phyloP scores from a whole-genome alignment of 2,329 filamentous ascomycete species.

The Ascocoryne sarcoides region DNA sequence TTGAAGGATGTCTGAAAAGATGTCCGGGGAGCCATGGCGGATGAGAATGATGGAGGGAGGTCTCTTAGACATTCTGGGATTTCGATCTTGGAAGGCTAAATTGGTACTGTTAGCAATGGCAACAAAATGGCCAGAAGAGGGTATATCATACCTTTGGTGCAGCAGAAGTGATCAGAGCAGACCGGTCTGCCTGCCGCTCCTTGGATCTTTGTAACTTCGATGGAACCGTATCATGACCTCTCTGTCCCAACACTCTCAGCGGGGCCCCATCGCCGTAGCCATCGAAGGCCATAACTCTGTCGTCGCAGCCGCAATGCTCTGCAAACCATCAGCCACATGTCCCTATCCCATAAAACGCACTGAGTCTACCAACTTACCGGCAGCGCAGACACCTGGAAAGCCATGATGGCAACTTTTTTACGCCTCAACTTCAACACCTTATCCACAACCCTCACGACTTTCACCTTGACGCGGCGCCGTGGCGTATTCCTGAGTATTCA shows the following conservation, averaged over 20 bases:
- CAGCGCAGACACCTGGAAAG: constrained; percentile 21
- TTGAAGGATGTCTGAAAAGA: constrained; percentile 10
- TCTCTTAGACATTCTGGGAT: constrained; percentile 15
- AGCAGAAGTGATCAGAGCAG: constrained; percentile 2
- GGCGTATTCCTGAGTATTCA: neutral
- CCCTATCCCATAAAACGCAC: too few relatives aligned
- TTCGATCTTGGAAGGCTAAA: constrained; percentile 9
- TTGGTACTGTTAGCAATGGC: constrained; percentile 5
- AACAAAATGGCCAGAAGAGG: neutral
- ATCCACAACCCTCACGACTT: neutral
- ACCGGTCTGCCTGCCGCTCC: constrained; percentile 2
- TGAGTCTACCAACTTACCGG: constrained; percentile 16
- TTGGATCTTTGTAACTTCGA: constrained; percentile 8
- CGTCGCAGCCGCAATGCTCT: constrained; percentile 37
- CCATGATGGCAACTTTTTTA: constrained; percentile 13
- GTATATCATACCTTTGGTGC: constrained; percentile 6
- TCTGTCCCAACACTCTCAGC: constrained; percentile 28
- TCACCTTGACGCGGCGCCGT: neutral
- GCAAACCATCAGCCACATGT: constrained; percentile 8
- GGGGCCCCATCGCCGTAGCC: constrained; percentile 31
- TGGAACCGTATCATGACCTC: constrained; percentile 11
- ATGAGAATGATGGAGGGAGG: constrained; percentile 12
- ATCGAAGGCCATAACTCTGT: constrained; percentile 37
- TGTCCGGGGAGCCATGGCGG: constrained; percentile 9
- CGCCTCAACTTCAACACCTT: constrained; percentile 1